Evolutionary conservation across 495 filamentous ascomycete genomes (phyloP).

Genomic region (Penicillium mononematosum): DNA sequence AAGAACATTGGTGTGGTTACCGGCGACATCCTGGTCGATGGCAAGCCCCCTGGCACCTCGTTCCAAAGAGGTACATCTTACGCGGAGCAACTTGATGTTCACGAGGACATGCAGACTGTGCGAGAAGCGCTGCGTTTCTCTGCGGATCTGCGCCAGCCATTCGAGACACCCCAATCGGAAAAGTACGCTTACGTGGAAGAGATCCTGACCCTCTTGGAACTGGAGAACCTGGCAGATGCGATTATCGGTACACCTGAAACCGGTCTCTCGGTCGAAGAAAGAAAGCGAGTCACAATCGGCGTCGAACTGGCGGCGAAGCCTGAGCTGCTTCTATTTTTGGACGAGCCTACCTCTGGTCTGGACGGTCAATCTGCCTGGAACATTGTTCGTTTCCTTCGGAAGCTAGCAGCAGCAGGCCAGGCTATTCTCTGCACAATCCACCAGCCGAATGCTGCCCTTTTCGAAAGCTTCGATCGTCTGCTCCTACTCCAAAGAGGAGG

Average conservation of each 20-base stretch:
- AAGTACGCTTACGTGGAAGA: slow-evolving; percentile 84
- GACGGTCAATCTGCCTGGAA: slow-evolving; percentile 86
- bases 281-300: slow-evolving; percentile 88
- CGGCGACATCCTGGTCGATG: slow-evolving; percentile 76
- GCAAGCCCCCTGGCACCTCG: slow-evolving; percentile 58
- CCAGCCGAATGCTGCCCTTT: slow-evolving; percentile 82
- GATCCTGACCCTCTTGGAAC: slow-evolving; percentile 75
- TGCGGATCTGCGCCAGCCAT: slow-evolving; percentile 76
- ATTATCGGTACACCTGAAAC: slow-evolving; percentile 74
- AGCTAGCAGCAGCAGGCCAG: slow-evolving; percentile 78
- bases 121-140: slow-evolving; percentile 84
- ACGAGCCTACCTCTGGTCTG: slow-evolving; percentile 87
- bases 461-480: slow-evolving; percentile 75
- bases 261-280: slow-evolving; percentile 86
- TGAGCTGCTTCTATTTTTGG: slow-evolving; percentile 79
- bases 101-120: slow-evolving; percentile 74
- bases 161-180: slow-evolving; percentile 62
- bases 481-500: slow-evolving; percentile 65
- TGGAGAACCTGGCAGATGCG: slow-evolving; percentile 80
- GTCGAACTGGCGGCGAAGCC: slow-evolving; percentile 87
- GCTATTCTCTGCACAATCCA: slow-evolving; percentile 93
- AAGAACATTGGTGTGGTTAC: slow-evolving; percentile 77
- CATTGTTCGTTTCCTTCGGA: slow-evolving; percentile 83
- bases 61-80: slow-evolving; percentile 82
- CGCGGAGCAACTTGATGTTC: slow-evolving; percentile 80